Evolutionary conservation across 371 early-diverging fungal genomes (phyloP).

Genomic region (Gilbertella persicaria): DNA sequence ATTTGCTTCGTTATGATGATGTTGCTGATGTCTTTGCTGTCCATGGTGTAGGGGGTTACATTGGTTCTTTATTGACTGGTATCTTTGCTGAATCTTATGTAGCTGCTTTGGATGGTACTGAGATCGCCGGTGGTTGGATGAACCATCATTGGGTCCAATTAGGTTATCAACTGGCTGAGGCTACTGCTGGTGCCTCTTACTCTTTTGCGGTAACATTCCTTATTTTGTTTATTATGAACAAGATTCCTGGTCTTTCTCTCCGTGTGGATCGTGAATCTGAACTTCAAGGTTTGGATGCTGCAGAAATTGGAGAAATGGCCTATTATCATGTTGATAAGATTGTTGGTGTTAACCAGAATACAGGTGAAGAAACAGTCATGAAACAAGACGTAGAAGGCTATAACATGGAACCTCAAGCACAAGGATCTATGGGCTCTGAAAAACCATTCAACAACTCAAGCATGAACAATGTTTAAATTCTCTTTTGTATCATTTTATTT

Average conservation of each 20-base stretch:
- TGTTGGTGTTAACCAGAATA: constrained; percentile 38
- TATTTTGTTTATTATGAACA: constrained; percentile 77
- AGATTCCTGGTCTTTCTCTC: constrained; percentile 73
- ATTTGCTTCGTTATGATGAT: constrained; percentile 84
- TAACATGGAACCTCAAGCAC: constrained; percentile 20
- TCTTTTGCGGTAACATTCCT: constrained; percentile 76
- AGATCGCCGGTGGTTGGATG: constrained; percentile 82
- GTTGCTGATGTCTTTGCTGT: constrained; percentile 86
- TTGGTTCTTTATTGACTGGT: constrained; percentile 86
- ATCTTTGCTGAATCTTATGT: constrained; percentile 82
- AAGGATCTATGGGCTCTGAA: constrained; percentile 26
- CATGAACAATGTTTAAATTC: constrained; percentile 21
- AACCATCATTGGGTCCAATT: constrained; percentile 83
- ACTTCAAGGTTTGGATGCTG: constrained; percentile 71
- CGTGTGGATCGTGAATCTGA: constrained; percentile 77
- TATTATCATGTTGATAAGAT: constrained; percentile 58
- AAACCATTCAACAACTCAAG: constrained; percentile 20
- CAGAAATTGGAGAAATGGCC: constrained; percentile 80
- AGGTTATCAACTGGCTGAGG: constrained; percentile 79
- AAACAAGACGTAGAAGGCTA: constrained; percentile 38
- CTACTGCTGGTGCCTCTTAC: constrained; percentile 76
- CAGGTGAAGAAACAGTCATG: constrained; percentile 41
- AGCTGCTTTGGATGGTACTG: constrained; percentile 74
- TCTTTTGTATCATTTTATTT: background rate
- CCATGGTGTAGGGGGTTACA: constrained; percentile 87